Base-by-base conservation (phyloP, 2,329 filamentous ascomycete species). In the Aspergillus quadrilineatus region DNA sequence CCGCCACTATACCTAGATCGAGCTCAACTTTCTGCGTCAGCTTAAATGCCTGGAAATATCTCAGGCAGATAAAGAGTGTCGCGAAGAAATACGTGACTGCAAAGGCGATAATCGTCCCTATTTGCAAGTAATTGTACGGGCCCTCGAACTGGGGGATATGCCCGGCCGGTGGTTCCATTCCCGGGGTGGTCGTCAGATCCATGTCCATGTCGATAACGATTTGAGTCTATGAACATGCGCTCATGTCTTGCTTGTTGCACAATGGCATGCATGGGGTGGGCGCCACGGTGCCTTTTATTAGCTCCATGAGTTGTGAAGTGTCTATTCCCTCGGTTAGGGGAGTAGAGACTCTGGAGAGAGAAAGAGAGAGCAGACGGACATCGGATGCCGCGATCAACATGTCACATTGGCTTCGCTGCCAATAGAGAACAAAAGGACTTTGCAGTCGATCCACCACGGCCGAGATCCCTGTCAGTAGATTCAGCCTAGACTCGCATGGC, bases 1-100 rank as follows among this genome's bases (percentile, higher is more conserved):
- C 14, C 12, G 30, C 12, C n/a, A 22, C 36, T 10, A 29, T 50
- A 50, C 48, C 37, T 26, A 59, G 43, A 50, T 59, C 57, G 37
- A 53, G 6, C 44, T 59, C 53, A 12, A 59, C 22, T 44, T 56
- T 47, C 30, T 53, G 51, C 12, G 39, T 59, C 30, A 59, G 29
- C 44, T 59, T 59, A 22, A 59, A 50, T 17, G 57, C 53, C 49
- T 59, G 53, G 39, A 59, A 59, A 15, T 56, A 59, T 3, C 58
- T 47, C 17, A 60, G 51, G n/a, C 47, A 52, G 6, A 60, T 6
- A 10, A 55, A 57, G 1, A 55, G n/a, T 4, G 58, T 58, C 22
- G 58, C 58, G 14, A 60, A 12, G 15, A 57, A 53, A 50, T 52
- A 56, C 1, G 51, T 58, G 5, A 55, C 39, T 3, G 41, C 51